A percentile compares a stretch with the other conserved stretches of the same genome.
Evolutionary conservation across 78 protist genomes (phyloP).

Genomic region (Pigoraptor vietnamica): DNA sequence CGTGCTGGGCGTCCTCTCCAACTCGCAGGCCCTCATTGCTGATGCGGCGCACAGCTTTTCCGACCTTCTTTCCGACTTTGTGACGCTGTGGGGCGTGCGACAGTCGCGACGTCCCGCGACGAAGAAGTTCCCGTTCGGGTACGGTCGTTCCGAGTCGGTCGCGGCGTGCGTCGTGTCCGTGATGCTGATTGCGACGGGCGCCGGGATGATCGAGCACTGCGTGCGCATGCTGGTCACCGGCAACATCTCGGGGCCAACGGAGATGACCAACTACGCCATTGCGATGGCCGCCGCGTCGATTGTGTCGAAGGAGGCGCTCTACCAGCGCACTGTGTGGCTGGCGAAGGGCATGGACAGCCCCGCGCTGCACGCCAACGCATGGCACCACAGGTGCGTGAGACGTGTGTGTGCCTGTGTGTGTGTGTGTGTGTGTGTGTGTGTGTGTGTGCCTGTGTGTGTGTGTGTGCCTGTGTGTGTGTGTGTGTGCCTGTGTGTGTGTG

Average conservation of each 20-base stretch:
- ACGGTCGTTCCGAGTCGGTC: neutral
- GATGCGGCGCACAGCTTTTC: neutral
- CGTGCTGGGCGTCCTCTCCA: neutral
- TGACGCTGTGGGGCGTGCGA: neutral
- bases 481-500: slow-evolving; percentile 9
- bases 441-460: neutral
- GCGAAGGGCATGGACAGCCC: neutral
- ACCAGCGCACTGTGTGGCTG: neutral
- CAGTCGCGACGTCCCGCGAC: neutral
- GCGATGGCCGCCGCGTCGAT: neutral
- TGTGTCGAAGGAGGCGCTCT: neutral
- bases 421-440: neutral
- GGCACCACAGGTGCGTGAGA: neutral
- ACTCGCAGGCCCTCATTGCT: neutral
- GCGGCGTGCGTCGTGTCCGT: neutral
- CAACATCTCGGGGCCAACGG: neutral
- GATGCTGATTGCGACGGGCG: neutral
- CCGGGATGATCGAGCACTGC: neutral
- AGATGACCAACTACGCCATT: neutral
- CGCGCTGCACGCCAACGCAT: neutral
- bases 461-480: slow-evolving; percentile 20
- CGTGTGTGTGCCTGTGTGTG: neutral
- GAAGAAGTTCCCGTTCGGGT: neutral
- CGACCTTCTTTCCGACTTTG: neutral
- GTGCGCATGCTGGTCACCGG: neutral